Evolutionary conservation across 495 filamentous ascomycete species (phyloP), one percentile per base, ranked within the genome.

Genomic region (Aspergillus diversus): DNA sequence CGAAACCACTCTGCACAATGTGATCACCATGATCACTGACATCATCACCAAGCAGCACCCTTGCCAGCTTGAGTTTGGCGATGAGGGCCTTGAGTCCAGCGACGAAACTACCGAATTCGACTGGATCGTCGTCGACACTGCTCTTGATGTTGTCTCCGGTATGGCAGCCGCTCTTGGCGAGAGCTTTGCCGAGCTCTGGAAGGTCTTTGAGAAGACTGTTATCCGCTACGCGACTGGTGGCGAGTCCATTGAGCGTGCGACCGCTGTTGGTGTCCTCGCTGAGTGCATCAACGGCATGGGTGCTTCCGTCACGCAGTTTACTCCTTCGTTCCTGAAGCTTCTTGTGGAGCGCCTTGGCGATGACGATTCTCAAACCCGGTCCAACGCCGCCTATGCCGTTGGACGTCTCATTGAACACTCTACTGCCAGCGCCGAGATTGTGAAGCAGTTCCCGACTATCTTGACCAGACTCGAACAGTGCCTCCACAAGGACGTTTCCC

Each of bases 51-150:
- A 93, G 74, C 84, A 89, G 64, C 95, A 99, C 81, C 87, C 90
- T 60, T 97, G 92, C 80, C 95, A 99, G 77, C 81, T 93, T 66
- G 95, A 97, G 72, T 86, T 93, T 43, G 91, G 85, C 17, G 88
- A 90, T 55, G 92, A 92, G 52, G 87, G 88, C 37, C 77, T 86
- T 42, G 86, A 86, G 55, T 81, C 86, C 32, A 79, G 87, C 33
- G 89, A 93, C 37, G 92, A 95, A 70, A 90, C 88, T 16, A 94
- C 95, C 16, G 95, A 99, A 80, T 97, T 94, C 71, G 95, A 98
- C 78, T 98, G 95, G 95, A 85, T 96, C 32, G 87, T 96, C 49
- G 90, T 99, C 54, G 95, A 99, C 76, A 97, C 92, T 16, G 92
- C 91, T 13, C 83, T 98, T 63, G 95, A 99, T 64, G 91, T 94